phyloP scores from a whole-genome alignment of 2,329 filamentous ascomycete species.

The Aureobasidium subglaciale region DNA sequence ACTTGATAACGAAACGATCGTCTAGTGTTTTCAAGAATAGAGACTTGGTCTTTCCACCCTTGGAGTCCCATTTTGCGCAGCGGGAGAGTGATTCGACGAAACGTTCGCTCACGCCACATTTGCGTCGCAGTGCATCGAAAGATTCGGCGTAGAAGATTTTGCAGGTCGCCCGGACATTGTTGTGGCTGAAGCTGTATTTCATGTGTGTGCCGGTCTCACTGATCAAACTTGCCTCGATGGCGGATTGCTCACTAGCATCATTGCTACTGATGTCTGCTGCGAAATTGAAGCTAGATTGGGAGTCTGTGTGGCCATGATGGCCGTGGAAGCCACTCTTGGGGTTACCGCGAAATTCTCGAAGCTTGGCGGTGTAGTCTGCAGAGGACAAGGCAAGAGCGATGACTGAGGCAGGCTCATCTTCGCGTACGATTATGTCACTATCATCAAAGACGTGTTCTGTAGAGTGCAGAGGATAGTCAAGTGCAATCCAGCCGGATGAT shows the following conservation, averaged over 20 bases:
- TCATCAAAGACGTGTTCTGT: slow-evolving; percentile 95
- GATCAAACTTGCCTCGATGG: slow-evolving; percentile 78
- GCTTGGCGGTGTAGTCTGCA: slow-evolving; percentile 75
- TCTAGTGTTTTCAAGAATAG: slow-evolving; percentile 95
- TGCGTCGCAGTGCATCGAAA: slow-evolving; percentile 87
- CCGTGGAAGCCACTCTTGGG: slow-evolving; percentile 19
- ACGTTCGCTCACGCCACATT: slow-evolving; percentile 86
- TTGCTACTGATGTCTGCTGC: slow-evolving; percentile 5
- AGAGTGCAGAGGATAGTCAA: slow-evolving; percentile 78
- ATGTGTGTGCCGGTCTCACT: slow-evolving; percentile 84
- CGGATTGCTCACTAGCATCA: slow-evolving; percentile 50
- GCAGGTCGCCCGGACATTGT: slow-evolving; percentile 89
- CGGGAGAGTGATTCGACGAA: slow-evolving; percentile 92
- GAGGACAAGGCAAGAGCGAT: slow-evolving; percentile 89
- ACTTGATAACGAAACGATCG: slow-evolving; percentile 88
- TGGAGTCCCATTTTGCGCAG: slow-evolving; percentile 96
- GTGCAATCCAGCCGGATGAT: slow-evolving; percentile 82
- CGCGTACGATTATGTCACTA: slow-evolving; percentile 91
- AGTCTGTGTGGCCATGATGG: slow-evolving; percentile 22
- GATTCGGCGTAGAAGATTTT: slow-evolving; percentile 99
- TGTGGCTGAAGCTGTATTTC: slow-evolving; percentile 91
- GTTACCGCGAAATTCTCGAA: slow-evolving; percentile 50
- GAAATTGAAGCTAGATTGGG: slow-evolving; percentile 19
- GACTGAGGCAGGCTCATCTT: slow-evolving; percentile 93
- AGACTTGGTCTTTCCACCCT: slow-evolving; percentile 95